Evolutionary conservation across 208 protist species (phyloP), one percentile per base, ranked within the genome.

Genomic region (Trichomonas vaginalis): DNA sequence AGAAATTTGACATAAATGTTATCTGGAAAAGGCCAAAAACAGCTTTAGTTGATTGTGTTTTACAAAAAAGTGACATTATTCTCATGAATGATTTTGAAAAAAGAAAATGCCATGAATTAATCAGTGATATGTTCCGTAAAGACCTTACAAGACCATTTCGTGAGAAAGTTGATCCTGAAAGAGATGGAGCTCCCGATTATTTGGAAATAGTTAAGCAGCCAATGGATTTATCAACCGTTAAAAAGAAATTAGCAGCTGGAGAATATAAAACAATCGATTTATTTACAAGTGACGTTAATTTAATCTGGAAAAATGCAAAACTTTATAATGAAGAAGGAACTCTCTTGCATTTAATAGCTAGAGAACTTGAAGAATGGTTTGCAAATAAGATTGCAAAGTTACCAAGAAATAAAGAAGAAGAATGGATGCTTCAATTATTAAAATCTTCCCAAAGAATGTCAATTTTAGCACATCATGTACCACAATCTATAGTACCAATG

Each of bases 21-120:
- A n/a, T n/a, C n/a, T n/a, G n/a, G n/a, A n/a, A n/a, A n/a, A n/a
- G n/a, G n/a, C n/a, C n/a, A n/a, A n/a, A n/a, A n/a, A n/a, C n/a
- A n/a, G n/a, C n/a, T n/a, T n/a, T n/a, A n/a, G n/a, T n/a, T n/a
- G n/a, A n/a, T n/a, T n/a, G n/a, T n/a, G n/a, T n/a, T n/a, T n/a
- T n/a, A n/a, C n/a, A n/a, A n/a, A n/a, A n/a, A n/a, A n/a, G n/a
- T n/a, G n/a, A n/a, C n/a, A n/a, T n/a, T n/a, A n/a, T n/a, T n/a
- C n/a, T n/a, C n/a, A 90, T 90, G 82, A 90, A 90, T 90, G 82
- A 90, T 27, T 90, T 90, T 17, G 42, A 90, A n/a, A 90, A 90
- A 48, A 46, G 42, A n/a, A 90, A 90, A 90, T 90, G 82, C 42
- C 10, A 45, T 32, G 82, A 90, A 48, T n/a, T 90, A 0, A 48